phyloP scores from a whole-genome alignment of 108 stramenopile species.

The Cyclotella cryptica region DNA sequence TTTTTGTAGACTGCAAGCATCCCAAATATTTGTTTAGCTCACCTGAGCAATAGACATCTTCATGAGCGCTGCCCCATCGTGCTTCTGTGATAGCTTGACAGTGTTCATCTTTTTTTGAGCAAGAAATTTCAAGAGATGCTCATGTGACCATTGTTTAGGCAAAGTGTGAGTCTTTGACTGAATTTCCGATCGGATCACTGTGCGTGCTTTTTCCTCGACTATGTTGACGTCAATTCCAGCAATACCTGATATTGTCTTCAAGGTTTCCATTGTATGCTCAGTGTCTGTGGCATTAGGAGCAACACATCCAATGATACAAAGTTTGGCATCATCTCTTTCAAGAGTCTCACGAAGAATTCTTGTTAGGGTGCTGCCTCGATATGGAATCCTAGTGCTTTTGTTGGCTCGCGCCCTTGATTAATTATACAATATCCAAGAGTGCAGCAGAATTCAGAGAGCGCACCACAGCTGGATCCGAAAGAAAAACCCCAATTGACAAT shows the following conservation, averaged over 20 bases:
- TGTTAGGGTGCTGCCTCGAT: slow-evolving; percentile 65
- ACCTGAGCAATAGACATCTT: slow-evolving; percentile 41
- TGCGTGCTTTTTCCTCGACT: slow-evolving; percentile 43
- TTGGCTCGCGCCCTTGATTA: slow-evolving; percentile 43
- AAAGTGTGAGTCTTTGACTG: not conserved
- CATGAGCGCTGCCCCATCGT: slow-evolving; percentile 55
- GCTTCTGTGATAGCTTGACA: slow-evolving; percentile 33
- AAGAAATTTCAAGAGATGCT: slow-evolving; percentile 44
- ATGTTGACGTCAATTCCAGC: slow-evolving; percentile 50
- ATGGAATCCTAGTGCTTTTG: slow-evolving; percentile 45
- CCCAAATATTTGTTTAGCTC: not conserved
- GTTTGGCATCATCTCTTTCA: slow-evolving; percentile 51
- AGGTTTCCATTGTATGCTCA: slow-evolving; percentile 78
- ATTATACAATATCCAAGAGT: not conserved
- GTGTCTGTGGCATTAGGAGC: slow-evolving; percentile 67
- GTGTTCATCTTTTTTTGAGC: slow-evolving; percentile 35
- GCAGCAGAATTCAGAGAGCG: not conserved
- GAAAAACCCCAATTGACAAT: not conserved
- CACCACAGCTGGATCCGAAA: no score
- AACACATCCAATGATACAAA: slow-evolving; percentile 73
- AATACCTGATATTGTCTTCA: slow-evolving; percentile 55
- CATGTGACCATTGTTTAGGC: slow-evolving; percentile 46
- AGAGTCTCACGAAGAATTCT: slow-evolving; percentile 69
- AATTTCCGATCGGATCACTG: slow-evolving; percentile 12
- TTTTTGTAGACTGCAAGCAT: not conserved